A percentile compares a stretch with the other conserved stretches of the same genome.
Evolutionary conservation across 2,329 filamentous ascomycete genomes (phyloP).

Genomic region (Aureobasidium melanogenum): DNA sequence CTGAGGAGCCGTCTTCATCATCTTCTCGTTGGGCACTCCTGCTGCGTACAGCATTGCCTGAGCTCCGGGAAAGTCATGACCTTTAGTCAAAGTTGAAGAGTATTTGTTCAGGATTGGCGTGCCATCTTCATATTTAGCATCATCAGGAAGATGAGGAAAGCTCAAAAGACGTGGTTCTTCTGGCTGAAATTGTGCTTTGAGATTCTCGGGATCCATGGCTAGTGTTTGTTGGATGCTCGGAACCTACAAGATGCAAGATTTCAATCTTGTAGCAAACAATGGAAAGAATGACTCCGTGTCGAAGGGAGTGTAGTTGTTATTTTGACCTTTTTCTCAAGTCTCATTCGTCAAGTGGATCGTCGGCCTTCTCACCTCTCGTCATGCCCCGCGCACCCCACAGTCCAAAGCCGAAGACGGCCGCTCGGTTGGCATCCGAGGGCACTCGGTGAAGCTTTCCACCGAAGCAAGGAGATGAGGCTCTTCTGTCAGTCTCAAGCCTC

Average conservation of each 20-base stretch:
- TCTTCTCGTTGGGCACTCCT: conserved; percentile 70
- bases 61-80: conserved; percentile 84
- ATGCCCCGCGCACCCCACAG: conserved; percentile 6
- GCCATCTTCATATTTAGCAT: conserved; percentile 39
- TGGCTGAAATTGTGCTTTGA: conserved; percentile 27
- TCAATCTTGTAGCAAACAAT: neutral
- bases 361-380: conserved; percentile 8
- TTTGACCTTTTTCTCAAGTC: neutral
- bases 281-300: neutral
- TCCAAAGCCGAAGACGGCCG: neutral
- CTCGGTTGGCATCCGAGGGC: neutral
- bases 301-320: neutral
- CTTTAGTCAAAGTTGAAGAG: conserved; percentile 72
- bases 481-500: neutral
- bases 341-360: conserved; percentile 5
- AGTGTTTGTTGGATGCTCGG: neutral
- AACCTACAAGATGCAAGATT: neutral
- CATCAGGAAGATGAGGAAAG: conserved; percentile 47
- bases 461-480: neutral
- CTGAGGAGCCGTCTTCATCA: conserved; percentile 85
- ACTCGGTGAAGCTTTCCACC: neutral
- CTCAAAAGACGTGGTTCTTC: conserved; percentile 46
- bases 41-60: conserved; percentile 95
- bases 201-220: conserved; percentile 29
- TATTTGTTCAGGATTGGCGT: conserved; percentile 70